Conservation (phyloP, 441 rosid species). For the Bruguiera hainesii region DNA sequence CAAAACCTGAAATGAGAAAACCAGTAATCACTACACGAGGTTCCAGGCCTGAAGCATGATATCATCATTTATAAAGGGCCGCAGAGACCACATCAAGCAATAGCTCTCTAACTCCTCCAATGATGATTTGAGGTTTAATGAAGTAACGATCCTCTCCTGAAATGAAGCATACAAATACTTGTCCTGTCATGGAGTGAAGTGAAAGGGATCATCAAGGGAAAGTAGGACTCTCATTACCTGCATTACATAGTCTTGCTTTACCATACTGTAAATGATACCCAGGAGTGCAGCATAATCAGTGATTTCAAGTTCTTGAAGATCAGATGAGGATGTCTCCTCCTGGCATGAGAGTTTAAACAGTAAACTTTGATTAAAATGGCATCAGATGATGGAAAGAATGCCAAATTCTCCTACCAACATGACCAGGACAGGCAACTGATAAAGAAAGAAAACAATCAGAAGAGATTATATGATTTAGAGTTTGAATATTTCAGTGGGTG, state of each 20-base stretch:
- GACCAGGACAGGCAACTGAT: too few species aligned
- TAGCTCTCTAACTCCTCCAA: constrained; percentile 63
- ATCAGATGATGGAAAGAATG: background rate
- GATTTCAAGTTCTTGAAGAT: constrained; percentile 30
- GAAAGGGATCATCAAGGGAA: background rate
- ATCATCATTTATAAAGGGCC: constrained; percentile 63
- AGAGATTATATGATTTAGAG: too few species aligned
- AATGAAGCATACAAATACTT: background rate
- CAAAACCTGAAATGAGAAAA: background rate
- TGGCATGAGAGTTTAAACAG: background rate
- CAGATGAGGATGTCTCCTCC: constrained; percentile 32
- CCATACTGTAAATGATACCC: constrained; percentile 60
- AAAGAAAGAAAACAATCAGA: too few species aligned
- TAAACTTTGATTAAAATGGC: background rate
- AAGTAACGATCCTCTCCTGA: constrained; percentile 68
- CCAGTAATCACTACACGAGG: constrained; percentile 21
- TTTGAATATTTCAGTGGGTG: too few species aligned
- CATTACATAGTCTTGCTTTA: constrained; percentile 73
- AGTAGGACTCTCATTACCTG: constrained; percentile 42
- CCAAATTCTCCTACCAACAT: too few species aligned
- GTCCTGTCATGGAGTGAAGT: background rate
- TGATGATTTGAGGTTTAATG: constrained; percentile 54
- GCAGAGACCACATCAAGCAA: constrained; percentile 78
- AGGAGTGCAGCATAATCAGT: constrained; percentile 49
- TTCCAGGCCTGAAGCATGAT: constrained; percentile 61